phyloP scores from a whole-genome alignment of 2,329 filamentous ascomycete species.

The Xylariomycetidae sp. region DNA sequence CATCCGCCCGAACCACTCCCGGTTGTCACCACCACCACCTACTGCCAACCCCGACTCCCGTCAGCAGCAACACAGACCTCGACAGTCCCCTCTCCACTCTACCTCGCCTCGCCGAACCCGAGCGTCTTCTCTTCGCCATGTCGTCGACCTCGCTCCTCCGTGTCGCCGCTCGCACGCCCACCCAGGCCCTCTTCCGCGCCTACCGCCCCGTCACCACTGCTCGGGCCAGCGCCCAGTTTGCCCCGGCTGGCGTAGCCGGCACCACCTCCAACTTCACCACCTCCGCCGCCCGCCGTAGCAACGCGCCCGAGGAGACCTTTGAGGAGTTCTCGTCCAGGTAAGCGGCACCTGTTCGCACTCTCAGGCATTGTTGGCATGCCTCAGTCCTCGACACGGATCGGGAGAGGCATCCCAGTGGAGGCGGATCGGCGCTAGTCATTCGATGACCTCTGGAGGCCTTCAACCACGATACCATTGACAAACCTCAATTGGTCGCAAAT shows the following conservation, averaged over 20 bases:
- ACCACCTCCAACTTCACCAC: slow-evolving; percentile 56
- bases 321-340: slow-evolving; percentile 99
- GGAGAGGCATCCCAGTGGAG: too few species aligned
- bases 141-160: slow-evolving; percentile 64
- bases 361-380: too few species aligned
- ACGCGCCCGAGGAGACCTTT: slow-evolving; percentile 91
- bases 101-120: slow-evolving; percentile 4
- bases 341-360: slow-evolving; percentile 23
- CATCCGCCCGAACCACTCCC: slow-evolving; percentile 2
- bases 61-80: slow-evolving; percentile 6
- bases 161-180: slow-evolving; percentile 61
- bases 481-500: too few species aligned
- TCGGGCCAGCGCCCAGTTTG: slow-evolving; percentile 42
- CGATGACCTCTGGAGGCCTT: too few species aligned
- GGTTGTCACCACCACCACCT: slow-evolving; percentile 7
- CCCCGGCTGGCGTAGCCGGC: slow-evolving; percentile 46
- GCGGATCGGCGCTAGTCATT: slow-evolving; percentile 16
- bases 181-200: slow-evolving; percentile 57
- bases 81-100: slow-evolving; percentile 7
- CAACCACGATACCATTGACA: not conserved
- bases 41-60: slow-evolving; percentile 1
- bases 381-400: too few species aligned
- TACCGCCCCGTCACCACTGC: slow-evolving; percentile 53
- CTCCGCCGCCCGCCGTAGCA: slow-evolving; percentile 46
- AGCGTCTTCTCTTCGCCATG: slow-evolving; percentile 38